Conservation (phyloP, 202 grass and related monocot genomes). For the Eragrostis tef region DNA sequence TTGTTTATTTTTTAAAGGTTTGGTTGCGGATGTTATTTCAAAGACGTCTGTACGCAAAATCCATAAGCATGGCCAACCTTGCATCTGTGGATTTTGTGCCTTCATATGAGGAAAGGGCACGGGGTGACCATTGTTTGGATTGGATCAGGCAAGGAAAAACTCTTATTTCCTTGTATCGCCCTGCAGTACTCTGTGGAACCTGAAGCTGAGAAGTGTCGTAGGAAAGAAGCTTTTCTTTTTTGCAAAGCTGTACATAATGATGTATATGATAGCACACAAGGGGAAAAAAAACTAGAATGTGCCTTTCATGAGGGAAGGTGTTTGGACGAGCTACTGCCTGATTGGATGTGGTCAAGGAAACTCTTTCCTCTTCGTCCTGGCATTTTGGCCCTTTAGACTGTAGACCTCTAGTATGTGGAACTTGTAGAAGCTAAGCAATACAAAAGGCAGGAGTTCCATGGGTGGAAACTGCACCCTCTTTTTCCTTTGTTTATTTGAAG, state of each 20-base stretch:
- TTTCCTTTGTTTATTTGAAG: neutral
- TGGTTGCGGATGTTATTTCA: neutral
- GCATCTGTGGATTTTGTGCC: constrained; percentile 13
- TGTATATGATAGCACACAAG: constrained; percentile 11
- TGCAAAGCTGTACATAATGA: constrained; percentile 27
- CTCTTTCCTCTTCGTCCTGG: neutral
- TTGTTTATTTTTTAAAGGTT: neutral
- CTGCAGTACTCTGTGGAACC: neutral
- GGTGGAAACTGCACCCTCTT: neutral
- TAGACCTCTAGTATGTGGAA: constrained; percentile 22
- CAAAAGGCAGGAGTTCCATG: neutral
- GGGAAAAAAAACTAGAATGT: neutral
- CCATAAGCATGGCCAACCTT: constrained; percentile 1
- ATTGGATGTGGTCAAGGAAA: neutral
- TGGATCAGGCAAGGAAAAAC: constrained; percentile 35
- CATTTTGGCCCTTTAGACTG: constrained; percentile 18
- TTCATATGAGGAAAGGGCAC: neutral
- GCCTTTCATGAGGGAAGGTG: neutral
- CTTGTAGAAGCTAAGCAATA: neutral
- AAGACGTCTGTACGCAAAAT: neutral
- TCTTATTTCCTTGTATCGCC: constrained; percentile 26
- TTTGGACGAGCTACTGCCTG: neutral
- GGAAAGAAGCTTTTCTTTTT: constrained; percentile 7
- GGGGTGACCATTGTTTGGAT: neutral
- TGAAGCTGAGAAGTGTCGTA: neutral